Evolutionary conservation across 768 basidiomycete genomes (phyloP).

Genomic region (Pilatotrama ljubarskyi): DNA sequence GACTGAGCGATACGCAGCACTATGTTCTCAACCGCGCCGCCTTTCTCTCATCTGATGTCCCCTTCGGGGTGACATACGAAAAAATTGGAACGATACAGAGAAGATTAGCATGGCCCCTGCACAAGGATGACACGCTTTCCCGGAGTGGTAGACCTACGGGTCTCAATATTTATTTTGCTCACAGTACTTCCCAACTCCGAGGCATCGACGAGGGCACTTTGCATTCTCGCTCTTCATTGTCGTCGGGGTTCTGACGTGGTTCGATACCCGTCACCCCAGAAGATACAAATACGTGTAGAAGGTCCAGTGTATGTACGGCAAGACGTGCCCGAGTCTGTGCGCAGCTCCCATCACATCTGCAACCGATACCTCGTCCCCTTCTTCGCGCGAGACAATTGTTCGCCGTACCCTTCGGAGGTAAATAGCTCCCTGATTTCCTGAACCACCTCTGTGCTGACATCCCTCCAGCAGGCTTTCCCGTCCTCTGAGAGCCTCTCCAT

Average conservation of each 20-base stretch:
- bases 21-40: background rate
- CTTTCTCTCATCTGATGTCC: constrained; percentile 43
- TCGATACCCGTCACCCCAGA: no score
- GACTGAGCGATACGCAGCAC: background rate
- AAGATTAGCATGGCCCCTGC: constrained; percentile 99
- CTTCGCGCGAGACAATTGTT: no score
- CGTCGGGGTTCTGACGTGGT: no score
- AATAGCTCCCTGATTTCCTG: background rate
- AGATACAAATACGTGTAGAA: no score
- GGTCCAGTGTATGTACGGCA: no score
- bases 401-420: no score
- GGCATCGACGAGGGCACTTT: no score
- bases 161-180: constrained; percentile 42
- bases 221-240: no score
- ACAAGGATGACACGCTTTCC: constrained; percentile 99
- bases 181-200: no score
- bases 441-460: background rate
- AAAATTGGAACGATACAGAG: constrained; percentile 99
- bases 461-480: background rate
- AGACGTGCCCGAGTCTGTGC: no score
- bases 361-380: no score
- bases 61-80: constrained; percentile 94
- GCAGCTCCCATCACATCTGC: no score
- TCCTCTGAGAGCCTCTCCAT: background rate
- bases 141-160: constrained; percentile 74